Base-by-base conservation (phyloP, 768 basidiomycete species). In the Tricholoma sp. region DNA sequence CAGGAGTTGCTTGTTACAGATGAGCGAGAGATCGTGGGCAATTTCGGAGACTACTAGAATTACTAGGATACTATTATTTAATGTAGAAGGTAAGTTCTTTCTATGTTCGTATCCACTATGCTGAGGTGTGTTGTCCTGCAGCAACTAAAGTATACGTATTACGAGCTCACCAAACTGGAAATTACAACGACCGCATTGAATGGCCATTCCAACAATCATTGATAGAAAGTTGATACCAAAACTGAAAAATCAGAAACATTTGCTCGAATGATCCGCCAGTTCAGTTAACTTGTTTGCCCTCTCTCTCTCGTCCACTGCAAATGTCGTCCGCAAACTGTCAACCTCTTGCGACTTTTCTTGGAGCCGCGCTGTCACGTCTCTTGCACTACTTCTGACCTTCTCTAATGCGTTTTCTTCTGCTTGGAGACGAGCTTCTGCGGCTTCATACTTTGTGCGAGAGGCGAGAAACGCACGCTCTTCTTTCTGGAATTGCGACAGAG, bases 321-420 rank as follows among this genome's bases (percentile, higher is more conserved):
- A 85, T 62, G 83, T 77, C 17, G 75, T 73, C 31, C 88, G 74
- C 52, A 91, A 66, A 59, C 78, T 77, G 61, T 91, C 88, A 1
- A 93, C 78, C 63, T 91, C 88, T 53, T 80, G 77, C n/a, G 80
- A 79, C 75, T 91, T 91, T 54, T 84, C 84, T 51, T 83, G 78
- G 53, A 91, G 72, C 61, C 78, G 80, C 51, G 81, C 76, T 1
- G 86, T 88, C 20, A 81, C 77, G 52, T 84, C 79, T 52, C 67
- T 74, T 2, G 85, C 83, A 6, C 80, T 81, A 24, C 77, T 74
- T 44, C 79, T 76, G 17, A 80, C 71, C 1, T 73, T 72, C 24
- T 83, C 80, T 24, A 89, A 66, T 3, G 74, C 68, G 55, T 81
- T 79, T 18, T 74, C 73, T 53, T 79, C 75, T 0, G 78, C 70